Evolutionary conservation across 2,329 filamentous ascomycete species (phyloP), one percentile per base, ranked within the genome.

Genomic region (Fusarium buxicola): DNA sequence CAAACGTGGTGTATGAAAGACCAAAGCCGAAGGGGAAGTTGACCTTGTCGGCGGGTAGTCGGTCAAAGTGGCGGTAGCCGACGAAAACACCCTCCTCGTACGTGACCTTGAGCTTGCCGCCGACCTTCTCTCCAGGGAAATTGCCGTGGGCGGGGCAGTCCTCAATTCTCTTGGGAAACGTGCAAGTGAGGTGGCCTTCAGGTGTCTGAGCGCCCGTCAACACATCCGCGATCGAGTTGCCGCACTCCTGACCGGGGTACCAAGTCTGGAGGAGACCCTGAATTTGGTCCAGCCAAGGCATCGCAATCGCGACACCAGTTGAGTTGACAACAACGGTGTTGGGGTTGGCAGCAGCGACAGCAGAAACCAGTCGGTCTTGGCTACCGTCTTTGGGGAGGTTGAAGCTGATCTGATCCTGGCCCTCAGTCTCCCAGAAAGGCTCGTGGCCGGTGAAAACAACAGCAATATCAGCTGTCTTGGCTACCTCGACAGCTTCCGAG

Each of bases 11-110:
- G 55, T 72, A 72, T 0, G 69, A 72, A 15, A 72, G 62, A 55
- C 69, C 89, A 69, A 89, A 84, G 8, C 89, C 88, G 66, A 91
- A 91, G 43, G 86, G 80, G 74, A 90, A 91, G 25, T 86, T 81
- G 0, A 87, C 81, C 13, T 81, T 79, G n/a, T 85, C 81, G 32
- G 81, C 77, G 2, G 80, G 78, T n/a, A 74, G 52, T 63, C 85
- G 87, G 68, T 91, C 88, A 68, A 89, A 91, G 75, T 86, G 70
- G 86, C 88, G 80, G 73, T 91, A 91, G 1, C 89, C 89, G 32
- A 91, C 80, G 69, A 88, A 90, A 39, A 91, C 82, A 43, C 88
- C 89, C 72, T 91, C 89, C n/a, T 85, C 86, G 63, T 91, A 91
- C 2, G 87, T 77, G 3, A 88, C 86, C 63, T 84, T 81, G 43